Conservation (phyloP, 2,329 filamentous ascomycete genomes). For the Alternaria incomplexa region DNA sequence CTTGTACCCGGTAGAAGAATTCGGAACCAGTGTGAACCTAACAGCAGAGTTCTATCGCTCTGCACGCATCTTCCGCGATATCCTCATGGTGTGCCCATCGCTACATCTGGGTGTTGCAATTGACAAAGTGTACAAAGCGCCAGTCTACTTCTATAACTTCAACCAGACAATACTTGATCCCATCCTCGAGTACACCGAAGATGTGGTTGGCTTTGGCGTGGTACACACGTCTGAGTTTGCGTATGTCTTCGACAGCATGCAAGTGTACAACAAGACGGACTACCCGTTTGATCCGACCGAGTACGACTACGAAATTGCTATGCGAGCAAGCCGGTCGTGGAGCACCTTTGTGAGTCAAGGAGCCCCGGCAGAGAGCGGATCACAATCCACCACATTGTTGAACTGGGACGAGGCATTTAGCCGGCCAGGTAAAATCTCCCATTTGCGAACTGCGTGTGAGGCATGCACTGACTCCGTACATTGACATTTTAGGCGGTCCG, state of each 20-base stretch:
- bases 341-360: constrained; percentile 54
- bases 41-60: constrained; percentile 59
- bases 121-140: constrained; percentile 42
- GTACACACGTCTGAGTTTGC: constrained; percentile 62
- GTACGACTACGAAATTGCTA: constrained; percentile 51
- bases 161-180: constrained; percentile 62
- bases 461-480: neutral
- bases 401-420: constrained; percentile 51
- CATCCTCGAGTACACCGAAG: constrained; percentile 45
- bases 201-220: constrained; percentile 52
- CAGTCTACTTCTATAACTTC: constrained; percentile 59
- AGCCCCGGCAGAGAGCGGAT: constrained; percentile 19
- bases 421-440: neutral
- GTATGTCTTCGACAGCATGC: constrained; percentile 55
- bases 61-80: constrained; percentile 59
- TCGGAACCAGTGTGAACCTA: constrained; percentile 49
- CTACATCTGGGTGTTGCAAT: constrained; percentile 53
- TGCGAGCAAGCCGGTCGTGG: constrained; percentile 56
- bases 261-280: constrained; percentile 51
- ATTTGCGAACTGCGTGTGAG: neutral
- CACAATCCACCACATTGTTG: constrained; percentile 13
- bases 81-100: constrained; percentile 59
- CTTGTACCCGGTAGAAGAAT: constrained; percentile 52
- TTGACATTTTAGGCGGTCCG: constrained; percentile 11
- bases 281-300: constrained; percentile 44